A percentile compares a stretch with the other conserved stretches of the same genome.
These are phyloP conservation scores for Coriaria nepalensis DNA, from an alignment of 306 rosid species.

Conservation along the genomic window DNA sequence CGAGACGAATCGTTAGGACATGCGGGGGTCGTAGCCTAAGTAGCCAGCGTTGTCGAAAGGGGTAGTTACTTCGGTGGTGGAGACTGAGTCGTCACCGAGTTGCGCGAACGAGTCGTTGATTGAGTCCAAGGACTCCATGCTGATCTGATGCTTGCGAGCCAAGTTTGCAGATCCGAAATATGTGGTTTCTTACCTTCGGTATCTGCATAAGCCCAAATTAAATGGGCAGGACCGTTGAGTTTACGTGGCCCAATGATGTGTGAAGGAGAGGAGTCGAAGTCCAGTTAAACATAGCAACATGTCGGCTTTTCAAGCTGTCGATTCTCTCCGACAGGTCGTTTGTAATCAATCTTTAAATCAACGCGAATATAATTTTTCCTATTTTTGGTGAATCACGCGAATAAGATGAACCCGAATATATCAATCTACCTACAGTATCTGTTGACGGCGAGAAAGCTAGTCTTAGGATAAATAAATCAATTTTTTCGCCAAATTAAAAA, in stretches of 20 bases:
- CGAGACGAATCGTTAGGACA: slow-evolving; percentile 17
- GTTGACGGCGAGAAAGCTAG: no score
- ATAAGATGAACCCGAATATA: no score
- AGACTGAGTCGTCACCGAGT: slow-evolving; percentile 14
- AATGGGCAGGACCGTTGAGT: neutral
- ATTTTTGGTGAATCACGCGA: no score
- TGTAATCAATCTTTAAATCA: no score
- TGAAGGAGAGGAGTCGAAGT: no score
- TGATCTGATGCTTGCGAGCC: neutral
- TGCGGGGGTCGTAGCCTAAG: slow-evolving; percentile 15
- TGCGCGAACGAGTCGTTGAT: slow-evolving; percentile 14
- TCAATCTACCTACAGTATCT: no score
- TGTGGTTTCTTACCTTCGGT: neutral
- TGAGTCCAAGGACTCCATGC: slow-evolving; percentile 16
- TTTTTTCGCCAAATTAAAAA: no score
- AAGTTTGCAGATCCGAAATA: neutral
- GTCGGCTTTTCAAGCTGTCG: no score
- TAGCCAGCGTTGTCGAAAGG: slow-evolving; percentile 20
- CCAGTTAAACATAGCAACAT: no score
- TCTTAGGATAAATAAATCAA: no score
- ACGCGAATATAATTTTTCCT: no score
- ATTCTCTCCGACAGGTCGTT: no score
- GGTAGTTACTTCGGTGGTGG: slow-evolving; percentile 16
- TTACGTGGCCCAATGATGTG: neutral
- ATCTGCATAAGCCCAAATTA: neutral